These are phyloP conservation scores for Hanseniaspora hatyaiensis DNA, from an alignment of 805 yeast species.

Conservation along the genomic window DNA sequence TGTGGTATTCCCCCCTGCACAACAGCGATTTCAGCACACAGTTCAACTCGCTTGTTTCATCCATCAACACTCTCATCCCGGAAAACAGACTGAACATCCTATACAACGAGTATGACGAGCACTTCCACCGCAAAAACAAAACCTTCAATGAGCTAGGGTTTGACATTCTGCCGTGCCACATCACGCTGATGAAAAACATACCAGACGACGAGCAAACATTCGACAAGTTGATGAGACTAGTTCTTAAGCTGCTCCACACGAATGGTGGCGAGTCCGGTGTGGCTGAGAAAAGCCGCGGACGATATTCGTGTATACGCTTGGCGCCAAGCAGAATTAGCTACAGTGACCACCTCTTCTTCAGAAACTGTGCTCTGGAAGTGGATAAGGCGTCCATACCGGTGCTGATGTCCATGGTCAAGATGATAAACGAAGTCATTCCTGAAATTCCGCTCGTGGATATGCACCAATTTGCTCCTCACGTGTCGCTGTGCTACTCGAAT, in stretches of 20 bases:
- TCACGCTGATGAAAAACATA: conserved; percentile 11
- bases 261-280: too few relatives aligned
- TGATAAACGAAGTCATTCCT: not conserved
- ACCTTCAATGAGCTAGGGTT: conserved; percentile 9
- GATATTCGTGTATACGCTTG: too few relatives aligned
- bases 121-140: not conserved
- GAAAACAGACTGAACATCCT: conserved; percentile 5
- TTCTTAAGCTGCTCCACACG: not conserved
- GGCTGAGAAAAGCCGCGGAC: too few relatives aligned
- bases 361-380: conserved; percentile 7
- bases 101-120: conserved; percentile 1
- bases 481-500: conserved; percentile 51
- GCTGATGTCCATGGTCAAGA: not conserved
- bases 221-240: not conserved
- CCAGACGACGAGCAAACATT: conserved; percentile 1
- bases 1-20: conserved; percentile 14
- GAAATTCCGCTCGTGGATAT: conserved; percentile 28
- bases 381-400: not conserved
- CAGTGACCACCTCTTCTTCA: not conserved
- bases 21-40: not conserved
- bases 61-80: conserved; percentile 6
- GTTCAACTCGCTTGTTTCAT: not conserved
- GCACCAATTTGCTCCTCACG: conserved; percentile 50
- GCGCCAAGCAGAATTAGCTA: too few relatives aligned
- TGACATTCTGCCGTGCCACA: conserved; percentile 9